Percentiles rank a stretch among this genome's conserved stretches.
phyloP scores from a whole-genome alignment of 2,329 filamentous ascomycete genomes.

The Simplicillium aogashimaense region DNA sequence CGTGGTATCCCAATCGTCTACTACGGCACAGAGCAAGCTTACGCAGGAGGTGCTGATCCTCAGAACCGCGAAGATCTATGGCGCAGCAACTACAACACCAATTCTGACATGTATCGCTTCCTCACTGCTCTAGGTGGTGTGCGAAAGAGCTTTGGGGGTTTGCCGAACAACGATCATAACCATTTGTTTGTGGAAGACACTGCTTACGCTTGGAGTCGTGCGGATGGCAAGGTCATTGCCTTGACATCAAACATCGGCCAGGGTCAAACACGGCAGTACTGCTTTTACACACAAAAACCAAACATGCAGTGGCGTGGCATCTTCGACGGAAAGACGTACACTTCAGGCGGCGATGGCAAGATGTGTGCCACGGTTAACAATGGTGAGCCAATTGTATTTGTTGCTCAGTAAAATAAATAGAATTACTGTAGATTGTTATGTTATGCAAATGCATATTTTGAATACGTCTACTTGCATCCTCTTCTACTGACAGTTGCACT shows the following conservation, averaged over 20 bases:
- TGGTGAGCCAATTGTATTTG: slow-evolving; percentile 31
- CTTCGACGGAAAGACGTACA: slow-evolving; percentile 22
- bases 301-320: slow-evolving; percentile 29
- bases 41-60: slow-evolving; percentile 33
- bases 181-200: slow-evolving; percentile 29
- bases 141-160: slow-evolving; percentile 19
- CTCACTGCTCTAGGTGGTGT: slow-evolving; percentile 9
- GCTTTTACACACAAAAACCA: slow-evolving; percentile 27
- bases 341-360: slow-evolving; percentile 26
- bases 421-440: no score
- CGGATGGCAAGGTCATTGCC: slow-evolving; percentile 30
- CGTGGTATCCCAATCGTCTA: slow-evolving; percentile 57
- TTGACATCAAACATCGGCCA: slow-evolving; percentile 33
- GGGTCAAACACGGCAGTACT: slow-evolving; percentile 25
- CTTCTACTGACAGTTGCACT: no score
- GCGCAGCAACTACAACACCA: slow-evolving; percentile 38
- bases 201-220: slow-evolving; percentile 35
- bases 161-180: slow-evolving; percentile 30
- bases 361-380: slow-evolving; percentile 29
- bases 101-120: slow-evolving; percentile 38
- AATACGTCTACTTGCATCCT: no score
- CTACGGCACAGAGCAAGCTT: slow-evolving; percentile 56
- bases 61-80: slow-evolving; percentile 50
- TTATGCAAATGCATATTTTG: no score
- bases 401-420: slow-evolving; percentile 1